These are phyloP conservation scores for Terfezia boudieri DNA, from an alignment of 495 filamentous ascomycete species.

Conservation along the genomic window DNA sequence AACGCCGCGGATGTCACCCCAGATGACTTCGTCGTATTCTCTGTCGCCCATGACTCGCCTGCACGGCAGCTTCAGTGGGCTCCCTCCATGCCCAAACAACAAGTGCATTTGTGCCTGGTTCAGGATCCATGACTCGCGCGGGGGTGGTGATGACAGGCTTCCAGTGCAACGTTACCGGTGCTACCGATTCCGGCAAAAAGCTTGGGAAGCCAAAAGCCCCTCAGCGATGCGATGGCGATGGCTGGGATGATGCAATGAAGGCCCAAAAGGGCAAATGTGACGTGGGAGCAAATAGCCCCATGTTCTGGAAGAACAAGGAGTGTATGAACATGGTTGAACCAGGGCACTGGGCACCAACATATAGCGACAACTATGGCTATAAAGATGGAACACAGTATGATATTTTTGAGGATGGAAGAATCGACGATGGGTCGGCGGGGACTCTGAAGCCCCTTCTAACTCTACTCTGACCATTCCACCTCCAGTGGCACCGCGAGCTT, in stretches of 20 bases:
- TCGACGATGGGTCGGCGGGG: neutral
- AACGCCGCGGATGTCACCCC: constrained; percentile 27
- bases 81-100: constrained; percentile 27
- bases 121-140: constrained; percentile 11
- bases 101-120: constrained; percentile 32
- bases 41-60: constrained; percentile 11
- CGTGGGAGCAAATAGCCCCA: constrained; percentile 28
- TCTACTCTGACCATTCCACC: neutral
- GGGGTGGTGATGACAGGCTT: constrained; percentile 23
- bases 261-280: constrained; percentile 21
- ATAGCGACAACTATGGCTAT: constrained; percentile 6
- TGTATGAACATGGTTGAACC: constrained; percentile 11
- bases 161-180: constrained; percentile 29
- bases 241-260: constrained; percentile 4
- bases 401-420: constrained; percentile 20
- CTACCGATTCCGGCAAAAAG: constrained; percentile 21
- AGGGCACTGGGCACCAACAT: constrained; percentile 5
- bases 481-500: neutral
- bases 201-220: constrained; percentile 25
- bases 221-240: constrained; percentile 23
- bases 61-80: constrained; percentile 17
- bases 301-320: constrained; percentile 13
- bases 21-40: constrained; percentile 32
- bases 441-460: neutral
- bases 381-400: constrained; percentile 24